Percentiles rank a stretch among this genome's conserved stretches.
Conservation (phyloP, 805 yeast species). For the Kluyveromyces nonfermentans region DNA sequence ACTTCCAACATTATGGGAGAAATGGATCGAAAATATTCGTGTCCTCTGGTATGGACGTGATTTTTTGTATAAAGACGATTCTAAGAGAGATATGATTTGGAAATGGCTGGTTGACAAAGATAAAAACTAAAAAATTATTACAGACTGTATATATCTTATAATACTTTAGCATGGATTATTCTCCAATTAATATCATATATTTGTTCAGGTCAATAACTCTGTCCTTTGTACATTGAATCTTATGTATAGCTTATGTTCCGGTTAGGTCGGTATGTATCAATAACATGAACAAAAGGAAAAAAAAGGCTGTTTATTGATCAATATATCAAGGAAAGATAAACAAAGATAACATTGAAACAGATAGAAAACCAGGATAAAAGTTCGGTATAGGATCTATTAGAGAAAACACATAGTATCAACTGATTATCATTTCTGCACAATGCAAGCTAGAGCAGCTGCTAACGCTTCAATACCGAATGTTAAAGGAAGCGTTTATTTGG, state of each 20-base stretch:
- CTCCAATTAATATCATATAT: too few relatives aligned
- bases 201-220: too few relatives aligned
- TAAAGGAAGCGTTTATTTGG: conserved; percentile 30
- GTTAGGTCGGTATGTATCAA: too few relatives aligned
- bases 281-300: too few relatives aligned
- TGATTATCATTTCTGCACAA: conserved; percentile 2
- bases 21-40: conserved; percentile 11
- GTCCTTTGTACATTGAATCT: too few relatives aligned
- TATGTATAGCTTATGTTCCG: too few relatives aligned
- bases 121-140: conserved; percentile 20
- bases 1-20: conserved; percentile 17
- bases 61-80: conserved; percentile 19
- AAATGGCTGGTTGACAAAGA: conserved; percentile 44
- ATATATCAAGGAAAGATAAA: background rate
- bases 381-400: too few relatives aligned
- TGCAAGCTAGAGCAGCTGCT: conserved; percentile 31
- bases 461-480: conserved; percentile 27
- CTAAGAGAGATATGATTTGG: conserved; percentile 41
- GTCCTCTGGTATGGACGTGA: conserved; percentile 17
- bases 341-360: background rate
- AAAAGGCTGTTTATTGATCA: background rate
- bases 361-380: background rate
- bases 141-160: conserved; percentile 3
- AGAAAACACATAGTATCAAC: too few relatives aligned
- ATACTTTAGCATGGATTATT: background rate